These are phyloP conservation scores for Trifolium repens DNA, from an alignment of 306 rosid species.

Conservation along the genomic window DNA sequence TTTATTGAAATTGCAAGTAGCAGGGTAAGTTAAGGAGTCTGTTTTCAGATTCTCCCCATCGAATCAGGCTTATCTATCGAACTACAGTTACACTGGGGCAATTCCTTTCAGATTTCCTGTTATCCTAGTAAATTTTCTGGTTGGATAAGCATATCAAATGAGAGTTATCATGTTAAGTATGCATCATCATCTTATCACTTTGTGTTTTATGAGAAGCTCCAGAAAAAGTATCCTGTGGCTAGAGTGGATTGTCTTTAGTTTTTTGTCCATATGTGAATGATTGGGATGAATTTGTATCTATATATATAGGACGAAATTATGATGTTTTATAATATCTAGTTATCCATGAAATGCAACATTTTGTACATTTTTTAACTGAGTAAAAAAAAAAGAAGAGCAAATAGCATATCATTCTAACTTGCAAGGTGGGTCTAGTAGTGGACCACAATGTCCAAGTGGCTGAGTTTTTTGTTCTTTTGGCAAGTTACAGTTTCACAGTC, in stretches of 20 bases:
- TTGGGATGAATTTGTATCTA: conserved; percentile 35
- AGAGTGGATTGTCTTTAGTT: conserved; percentile 11
- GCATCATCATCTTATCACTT: conserved; percentile 14
- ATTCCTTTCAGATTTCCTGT: conserved; percentile 32
- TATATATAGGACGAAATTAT: not conserved
- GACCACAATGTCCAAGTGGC: conserved; percentile 33
- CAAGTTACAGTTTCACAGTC: conserved; percentile 17
- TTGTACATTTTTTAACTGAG: conserved; percentile 4
- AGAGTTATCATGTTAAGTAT: conserved; percentile 4
- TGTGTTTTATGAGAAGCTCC: conserved; percentile 8
- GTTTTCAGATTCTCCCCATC: conserved; percentile 21
- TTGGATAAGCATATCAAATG: conserved; percentile 13
- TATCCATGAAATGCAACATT: conserved; percentile 33
- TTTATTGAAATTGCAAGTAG: conserved; percentile 21
- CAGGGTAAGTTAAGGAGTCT: conserved; percentile 6
- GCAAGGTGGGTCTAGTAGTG: too few relatives aligned
- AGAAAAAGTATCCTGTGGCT: not conserved
- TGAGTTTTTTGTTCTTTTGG: conserved; percentile 22
- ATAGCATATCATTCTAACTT: not conserved
- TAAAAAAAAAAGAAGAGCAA: not conserved
- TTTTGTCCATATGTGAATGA: conserved; percentile 38
- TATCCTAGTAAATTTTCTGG: not conserved
- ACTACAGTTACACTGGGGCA: conserved; percentile 11
- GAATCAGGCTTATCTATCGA: conserved; percentile 13
- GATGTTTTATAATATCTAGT: conserved; percentile 42